These are phyloP conservation scores for Malus hybrid DNA, from an alignment of 331 rosid genomes.

Conservation along the genomic window DNA sequence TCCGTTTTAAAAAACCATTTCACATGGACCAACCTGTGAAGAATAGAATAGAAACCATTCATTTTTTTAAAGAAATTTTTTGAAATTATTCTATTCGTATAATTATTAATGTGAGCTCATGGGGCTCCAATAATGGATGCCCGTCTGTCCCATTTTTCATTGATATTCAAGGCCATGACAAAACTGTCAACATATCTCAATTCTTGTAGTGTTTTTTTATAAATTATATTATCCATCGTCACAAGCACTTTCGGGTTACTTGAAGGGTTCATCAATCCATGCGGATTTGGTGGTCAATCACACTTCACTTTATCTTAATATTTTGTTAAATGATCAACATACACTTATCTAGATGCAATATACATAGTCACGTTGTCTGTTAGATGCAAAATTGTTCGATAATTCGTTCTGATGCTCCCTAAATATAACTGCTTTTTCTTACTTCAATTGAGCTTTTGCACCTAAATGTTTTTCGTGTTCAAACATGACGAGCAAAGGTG, in stretches of 20 bases:
- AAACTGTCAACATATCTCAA: slow-evolving; percentile 15
- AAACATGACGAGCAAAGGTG: too few relatives aligned
- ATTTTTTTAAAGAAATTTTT: too few relatives aligned
- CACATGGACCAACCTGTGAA: slow-evolving; percentile 58
- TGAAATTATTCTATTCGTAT: slow-evolving; percentile 32
- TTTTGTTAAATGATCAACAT: not conserved
- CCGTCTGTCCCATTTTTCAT: slow-evolving; percentile 40
- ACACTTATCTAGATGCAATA: not conserved
- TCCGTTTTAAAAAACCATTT: slow-evolving; percentile 40
- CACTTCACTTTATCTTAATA: not conserved
- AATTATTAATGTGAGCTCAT: slow-evolving; percentile 33
- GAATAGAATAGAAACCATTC: too few relatives aligned
- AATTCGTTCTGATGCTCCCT: slow-evolving; percentile 21
- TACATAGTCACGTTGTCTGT: too few relatives aligned
- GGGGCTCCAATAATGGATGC: slow-evolving; percentile 45
- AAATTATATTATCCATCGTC: not conserved
- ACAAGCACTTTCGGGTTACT: not conserved
- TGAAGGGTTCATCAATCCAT: not conserved
- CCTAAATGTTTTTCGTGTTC: slow-evolving; percentile 15
- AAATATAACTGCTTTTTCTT: slow-evolving; percentile 23
- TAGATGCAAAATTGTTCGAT: too few relatives aligned
- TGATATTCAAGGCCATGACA: slow-evolving; percentile 32
- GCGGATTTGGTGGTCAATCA: not conserved
- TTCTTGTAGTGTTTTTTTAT: not conserved
- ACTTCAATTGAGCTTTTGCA: too few relatives aligned